Evolutionary conservation across 306 rosid genomes (phyloP).

Genomic region (Cicer yamashitae): DNA sequence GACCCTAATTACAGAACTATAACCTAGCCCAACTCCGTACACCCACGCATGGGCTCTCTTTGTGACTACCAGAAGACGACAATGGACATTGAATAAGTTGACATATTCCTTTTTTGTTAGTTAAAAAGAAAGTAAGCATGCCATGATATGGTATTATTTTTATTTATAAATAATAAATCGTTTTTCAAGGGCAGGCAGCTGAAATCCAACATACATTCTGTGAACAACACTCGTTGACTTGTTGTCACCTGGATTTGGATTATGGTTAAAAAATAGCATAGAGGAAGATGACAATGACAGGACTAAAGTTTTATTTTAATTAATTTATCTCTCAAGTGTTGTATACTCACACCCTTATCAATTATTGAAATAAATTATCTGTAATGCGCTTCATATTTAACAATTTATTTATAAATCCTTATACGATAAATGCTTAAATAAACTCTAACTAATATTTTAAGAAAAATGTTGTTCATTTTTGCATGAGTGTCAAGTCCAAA

Average conservation of each 20-base stretch:
- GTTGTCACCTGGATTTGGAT: constrained; percentile 11
- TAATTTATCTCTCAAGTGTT: neutral
- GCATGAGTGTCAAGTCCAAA: neutral
- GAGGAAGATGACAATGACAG: neutral
- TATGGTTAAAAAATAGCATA: neutral
- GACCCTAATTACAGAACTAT: neutral
- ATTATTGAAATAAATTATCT: neutral
- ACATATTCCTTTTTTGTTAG: neutral
- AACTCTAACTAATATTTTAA: neutral
- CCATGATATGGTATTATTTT: neutral
- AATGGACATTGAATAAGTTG: neutral
- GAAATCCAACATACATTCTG: neutral
- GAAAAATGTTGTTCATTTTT: neutral
- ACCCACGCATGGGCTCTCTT: constrained; percentile 1
- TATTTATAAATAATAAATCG: neutral
- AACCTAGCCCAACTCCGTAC: neutral
- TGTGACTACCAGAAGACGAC: neutral
- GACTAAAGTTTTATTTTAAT: neutral
- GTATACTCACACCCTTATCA: neutral
- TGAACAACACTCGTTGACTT: constrained; percentile 31
- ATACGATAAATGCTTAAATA: neutral
- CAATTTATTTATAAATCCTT: neutral
- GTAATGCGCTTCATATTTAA: neutral
- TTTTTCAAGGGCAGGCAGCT: neutral
- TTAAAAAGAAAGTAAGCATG: neutral